Evolutionary conservation across 352 stramenopile species (phyloP), one percentile per base, ranked within the genome.

Genomic region (Peronospora farinosa): DNA sequence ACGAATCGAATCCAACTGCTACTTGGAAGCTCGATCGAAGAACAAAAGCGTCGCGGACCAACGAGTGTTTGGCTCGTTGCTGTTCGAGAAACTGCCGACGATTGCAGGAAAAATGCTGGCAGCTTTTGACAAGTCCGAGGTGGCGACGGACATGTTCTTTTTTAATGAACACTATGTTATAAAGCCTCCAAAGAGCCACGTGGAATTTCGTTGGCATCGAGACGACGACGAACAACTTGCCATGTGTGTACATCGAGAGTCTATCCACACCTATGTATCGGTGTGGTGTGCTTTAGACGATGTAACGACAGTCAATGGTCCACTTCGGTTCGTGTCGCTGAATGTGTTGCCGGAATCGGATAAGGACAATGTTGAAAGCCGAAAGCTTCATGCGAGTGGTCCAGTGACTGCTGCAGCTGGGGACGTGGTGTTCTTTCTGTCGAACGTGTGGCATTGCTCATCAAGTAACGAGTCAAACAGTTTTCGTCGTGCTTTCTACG

Each of bases 101-200:
- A 28, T 72, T 13, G 60, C 43, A n/a, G 27, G 13, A 0, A 46
- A 60, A 7, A 17, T 78, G 9, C 12, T 76, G 40, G 10, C 17
- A 39, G 21, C 19, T 16, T 32, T 17, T 36, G 30, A 39, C 1
- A 27, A 54, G 10, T 19, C 25, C 1, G 27, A 54, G 1, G 32
- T 30, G 30, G 11, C 6, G 3, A 41, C 16, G 7, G 9, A 27
- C 21, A 21, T 76, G 5, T 67, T 64, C n/a, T 86, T 88, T 44
- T 88, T 90, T 60, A 88, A 88, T 42, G 78, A 90, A 47, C 78
- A 90, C 47, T 90, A 84, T 46, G 72, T 90, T 16, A 67, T 86
- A 46, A 88, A 90, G 38, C 78, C 78, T 2, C 65, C 76, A 5
- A 44, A 60, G 8, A 72, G 72, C 1, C 41, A 61, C 17, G 74